Conservation (phyloP, 306 rosid species). For the Castanea crenata region DNA sequence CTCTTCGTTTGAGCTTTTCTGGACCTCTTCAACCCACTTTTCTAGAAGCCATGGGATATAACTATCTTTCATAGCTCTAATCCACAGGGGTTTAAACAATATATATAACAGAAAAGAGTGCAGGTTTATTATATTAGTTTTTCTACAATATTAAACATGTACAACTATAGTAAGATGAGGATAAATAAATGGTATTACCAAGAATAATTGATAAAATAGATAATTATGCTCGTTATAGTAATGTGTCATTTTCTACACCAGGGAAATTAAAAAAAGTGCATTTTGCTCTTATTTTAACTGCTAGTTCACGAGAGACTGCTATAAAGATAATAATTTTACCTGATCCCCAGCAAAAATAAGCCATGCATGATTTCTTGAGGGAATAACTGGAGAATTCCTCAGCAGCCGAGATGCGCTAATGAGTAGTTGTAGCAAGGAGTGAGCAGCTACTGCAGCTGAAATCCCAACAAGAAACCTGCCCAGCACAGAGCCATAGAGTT, state of each 20-base stretch:
- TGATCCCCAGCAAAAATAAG: constrained; percentile 81
- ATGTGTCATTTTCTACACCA: neutral
- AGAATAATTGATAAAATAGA: neutral
- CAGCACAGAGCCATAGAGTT: constrained; percentile 20
- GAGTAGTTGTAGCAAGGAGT: constrained; percentile 74
- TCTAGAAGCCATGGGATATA: no score
- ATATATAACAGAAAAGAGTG: no score
- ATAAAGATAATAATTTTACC: constrained; percentile 36
- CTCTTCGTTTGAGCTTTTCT: no score
- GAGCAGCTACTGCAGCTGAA: constrained; percentile 63
- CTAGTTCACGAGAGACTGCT: neutral
- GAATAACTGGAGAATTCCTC: constrained; percentile 54
- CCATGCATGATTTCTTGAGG: constrained; percentile 83
- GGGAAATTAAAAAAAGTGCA: neutral
- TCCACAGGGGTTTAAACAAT: no score
- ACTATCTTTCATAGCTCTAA: no score
- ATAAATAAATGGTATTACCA: neutral
- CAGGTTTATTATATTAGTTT: no score
- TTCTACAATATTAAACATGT: no score
- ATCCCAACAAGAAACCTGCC: constrained; percentile 79
- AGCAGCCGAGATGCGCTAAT: constrained; percentile 55
- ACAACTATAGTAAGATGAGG: no score
- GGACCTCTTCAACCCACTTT: no score
- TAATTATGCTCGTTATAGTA: neutral
- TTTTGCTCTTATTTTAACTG: neutral